A percentile compares a stretch with the other conserved stretches of the same genome.
phyloP scores from a whole-genome alignment of 495 filamentous ascomycete genomes.

The Lasiosphaeria ovina region DNA sequence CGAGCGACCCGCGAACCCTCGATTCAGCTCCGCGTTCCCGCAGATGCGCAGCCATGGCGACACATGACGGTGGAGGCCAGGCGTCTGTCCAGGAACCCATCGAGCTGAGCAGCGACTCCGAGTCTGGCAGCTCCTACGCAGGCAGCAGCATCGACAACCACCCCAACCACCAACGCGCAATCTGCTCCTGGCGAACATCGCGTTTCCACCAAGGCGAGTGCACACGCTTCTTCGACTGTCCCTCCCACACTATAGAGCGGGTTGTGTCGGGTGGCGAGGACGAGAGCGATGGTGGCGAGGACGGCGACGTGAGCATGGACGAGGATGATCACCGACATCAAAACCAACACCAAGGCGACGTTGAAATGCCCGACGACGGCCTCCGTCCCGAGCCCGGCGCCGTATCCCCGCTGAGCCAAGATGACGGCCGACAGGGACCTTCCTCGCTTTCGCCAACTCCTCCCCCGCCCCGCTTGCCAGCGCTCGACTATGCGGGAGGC shows the following conservation, averaged over 20 bases:
- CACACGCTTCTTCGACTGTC: conserved; percentile 45
- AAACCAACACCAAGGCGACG: background rate
- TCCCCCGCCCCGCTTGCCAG: background rate
- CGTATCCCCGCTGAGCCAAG: conserved; percentile 19
- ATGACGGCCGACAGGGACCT: conserved; percentile 1
- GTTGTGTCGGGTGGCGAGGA: conserved; percentile 21
- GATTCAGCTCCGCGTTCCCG: background rate
- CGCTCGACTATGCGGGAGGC: too few relatives aligned
- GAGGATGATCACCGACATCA: conserved; percentile 9
- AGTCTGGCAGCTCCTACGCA: conserved; percentile 9
- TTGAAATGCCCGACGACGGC: conserved; percentile 4
- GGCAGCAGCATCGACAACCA: conserved; percentile 1
- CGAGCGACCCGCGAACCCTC: background rate
- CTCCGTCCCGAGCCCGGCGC: conserved; percentile 5
- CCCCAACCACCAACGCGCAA: background rate
- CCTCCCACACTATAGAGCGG: conserved; percentile 36
- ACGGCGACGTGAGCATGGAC: background rate
- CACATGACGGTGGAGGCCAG: conserved; percentile 15
- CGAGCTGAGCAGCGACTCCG: conserved; percentile 18
- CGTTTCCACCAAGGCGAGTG: conserved; percentile 40
- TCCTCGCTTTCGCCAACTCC: conserved; percentile 7
- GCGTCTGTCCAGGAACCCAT: conserved; percentile 2
- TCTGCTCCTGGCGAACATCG: conserved; percentile 34
- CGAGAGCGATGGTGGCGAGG: background rate
- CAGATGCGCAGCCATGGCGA: conserved; percentile 25